Conservation (phyloP, 139 green algal species). For the Spirogloea muscicola region DNA sequence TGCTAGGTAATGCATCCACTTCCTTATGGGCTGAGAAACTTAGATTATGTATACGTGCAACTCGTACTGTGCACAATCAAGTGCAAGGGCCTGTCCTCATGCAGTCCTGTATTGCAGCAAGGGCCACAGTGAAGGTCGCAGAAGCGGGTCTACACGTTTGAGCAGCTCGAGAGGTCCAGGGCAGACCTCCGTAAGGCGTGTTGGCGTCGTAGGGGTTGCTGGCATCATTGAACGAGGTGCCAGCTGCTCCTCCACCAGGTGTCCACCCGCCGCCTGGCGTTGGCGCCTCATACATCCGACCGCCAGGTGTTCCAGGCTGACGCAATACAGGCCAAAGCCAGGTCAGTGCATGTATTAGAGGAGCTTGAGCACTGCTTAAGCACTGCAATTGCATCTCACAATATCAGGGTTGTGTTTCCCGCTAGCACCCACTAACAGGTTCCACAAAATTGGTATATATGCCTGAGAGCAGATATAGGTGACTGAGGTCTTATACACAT, state of each 20-base stretch:
- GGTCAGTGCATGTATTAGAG: too few relatives aligned
- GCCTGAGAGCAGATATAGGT: too few relatives aligned
- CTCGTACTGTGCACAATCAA: background rate
- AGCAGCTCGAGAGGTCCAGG: background rate
- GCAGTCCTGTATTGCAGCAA: background rate
- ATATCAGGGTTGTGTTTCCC: too few relatives aligned
- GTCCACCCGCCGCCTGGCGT: slow-evolving; percentile 11
- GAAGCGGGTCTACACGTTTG: background rate
- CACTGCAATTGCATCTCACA: too few relatives aligned
- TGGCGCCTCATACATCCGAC: slow-evolving; percentile 35
- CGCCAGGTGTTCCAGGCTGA: slow-evolving; percentile 12
- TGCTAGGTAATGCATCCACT: background rate
- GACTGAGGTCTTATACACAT: too few relatives aligned
- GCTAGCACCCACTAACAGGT: background rate
- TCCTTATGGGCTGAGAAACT: too few relatives aligned
- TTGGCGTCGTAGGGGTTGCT: slow-evolving; percentile 4
- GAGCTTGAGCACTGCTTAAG: too few relatives aligned
- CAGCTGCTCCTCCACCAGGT: slow-evolving; percentile 10
- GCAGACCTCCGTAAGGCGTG: background rate
- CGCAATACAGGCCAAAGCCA: too few relatives aligned
- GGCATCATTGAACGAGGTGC: slow-evolving; percentile 5
- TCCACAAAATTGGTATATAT: background rate
- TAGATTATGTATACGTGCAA: background rate
- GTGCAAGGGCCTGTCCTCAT: background rate
- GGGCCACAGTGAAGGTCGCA: background rate